A percentile compares a stretch with the other conserved stretches of the same genome.
phyloP scores from a whole-genome alignment of 345 rosid species.

The Syzygium jambos region DNA sequence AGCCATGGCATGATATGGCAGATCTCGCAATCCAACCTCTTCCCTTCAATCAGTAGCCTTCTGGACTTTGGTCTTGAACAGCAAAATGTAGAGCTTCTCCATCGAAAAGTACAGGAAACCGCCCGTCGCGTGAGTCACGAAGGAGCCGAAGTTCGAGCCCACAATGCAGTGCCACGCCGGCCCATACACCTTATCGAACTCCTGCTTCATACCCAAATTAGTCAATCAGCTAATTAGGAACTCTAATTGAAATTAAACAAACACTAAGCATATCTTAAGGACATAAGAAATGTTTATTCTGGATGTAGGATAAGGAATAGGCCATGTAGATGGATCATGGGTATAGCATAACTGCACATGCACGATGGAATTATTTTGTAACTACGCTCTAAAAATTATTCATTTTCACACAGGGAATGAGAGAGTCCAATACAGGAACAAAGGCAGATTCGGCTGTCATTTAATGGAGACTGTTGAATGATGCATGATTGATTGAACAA shows the following conservation, averaged over 20 bases:
- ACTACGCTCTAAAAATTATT: background rate
- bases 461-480: background rate
- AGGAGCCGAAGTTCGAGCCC: conserved; percentile 81
- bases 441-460: background rate
- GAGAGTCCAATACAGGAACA: background rate
- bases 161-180: conserved; percentile 98
- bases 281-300: background rate
- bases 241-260: background rate
- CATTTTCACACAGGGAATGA: background rate
- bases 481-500: background rate
- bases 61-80: conserved; percentile 67
- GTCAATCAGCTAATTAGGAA: background rate
- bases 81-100: conserved; percentile 59
- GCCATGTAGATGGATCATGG: background rate
- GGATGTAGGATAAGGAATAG: background rate
- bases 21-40: background rate
- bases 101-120: conserved; percentile 80
- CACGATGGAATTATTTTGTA: background rate
- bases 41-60: conserved; percentile 14
- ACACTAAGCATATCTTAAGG: background rate
- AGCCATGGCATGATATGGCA: background rate
- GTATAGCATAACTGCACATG: background rate
- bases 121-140: conserved; percentile 75
- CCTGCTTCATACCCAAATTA: conserved; percentile 25
- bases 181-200: conserved; percentile 80